phyloP scores from a whole-genome alignment of 495 filamentous ascomycete species.

The Eremomyces bilateralis region DNA sequence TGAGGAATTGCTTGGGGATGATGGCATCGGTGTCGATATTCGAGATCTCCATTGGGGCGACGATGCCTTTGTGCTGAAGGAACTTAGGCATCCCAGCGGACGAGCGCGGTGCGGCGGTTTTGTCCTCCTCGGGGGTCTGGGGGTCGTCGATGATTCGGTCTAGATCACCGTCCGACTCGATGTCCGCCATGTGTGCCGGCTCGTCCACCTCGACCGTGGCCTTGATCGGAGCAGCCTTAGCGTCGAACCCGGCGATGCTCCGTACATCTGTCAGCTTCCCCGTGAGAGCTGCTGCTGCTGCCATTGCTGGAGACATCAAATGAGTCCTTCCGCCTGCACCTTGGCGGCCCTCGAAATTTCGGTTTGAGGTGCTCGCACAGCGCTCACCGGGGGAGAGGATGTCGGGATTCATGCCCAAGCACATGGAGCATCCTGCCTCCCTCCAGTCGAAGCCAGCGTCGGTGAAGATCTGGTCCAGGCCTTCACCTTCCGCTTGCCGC shows the following conservation, averaged over 20 bases:
- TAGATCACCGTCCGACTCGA: slow-evolving; percentile 50
- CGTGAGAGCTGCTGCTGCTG: slow-evolving; percentile 69
- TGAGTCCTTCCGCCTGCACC: slow-evolving; percentile 86
- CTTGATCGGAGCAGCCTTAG: slow-evolving; percentile 23
- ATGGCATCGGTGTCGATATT: slow-evolving; percentile 98
- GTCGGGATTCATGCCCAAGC: slow-evolving; percentile 97
- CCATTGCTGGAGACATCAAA: slow-evolving; percentile 93
- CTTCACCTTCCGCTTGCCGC: slow-evolving; percentile 75
- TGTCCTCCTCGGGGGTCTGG: too few species aligned
- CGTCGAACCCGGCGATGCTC: background rate
- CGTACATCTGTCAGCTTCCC: slow-evolving; percentile 86
- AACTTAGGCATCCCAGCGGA: slow-evolving; percentile 57
- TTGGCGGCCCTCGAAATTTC: slow-evolving; percentile 94
- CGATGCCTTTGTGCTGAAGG: slow-evolving; percentile 59
- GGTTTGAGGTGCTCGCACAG: slow-evolving; percentile 87
- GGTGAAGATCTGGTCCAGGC: slow-evolving; percentile 75
- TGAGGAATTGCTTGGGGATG: slow-evolving; percentile 97
- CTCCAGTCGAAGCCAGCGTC: slow-evolving; percentile 95
- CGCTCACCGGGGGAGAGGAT: slow-evolving; percentile 86
- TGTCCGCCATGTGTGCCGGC: slow-evolving; percentile 41
- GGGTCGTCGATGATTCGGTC: slow-evolving; percentile 63
- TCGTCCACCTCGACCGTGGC: slow-evolving; percentile 30
- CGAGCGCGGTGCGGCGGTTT: slow-evolving; percentile 25
- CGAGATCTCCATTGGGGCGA: slow-evolving; percentile 64
- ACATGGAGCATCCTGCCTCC: slow-evolving; percentile 97